Evolutionary conservation across 2,329 filamentous ascomycete species (phyloP).

Genomic region (Scedosporium aurantiacum): DNA sequence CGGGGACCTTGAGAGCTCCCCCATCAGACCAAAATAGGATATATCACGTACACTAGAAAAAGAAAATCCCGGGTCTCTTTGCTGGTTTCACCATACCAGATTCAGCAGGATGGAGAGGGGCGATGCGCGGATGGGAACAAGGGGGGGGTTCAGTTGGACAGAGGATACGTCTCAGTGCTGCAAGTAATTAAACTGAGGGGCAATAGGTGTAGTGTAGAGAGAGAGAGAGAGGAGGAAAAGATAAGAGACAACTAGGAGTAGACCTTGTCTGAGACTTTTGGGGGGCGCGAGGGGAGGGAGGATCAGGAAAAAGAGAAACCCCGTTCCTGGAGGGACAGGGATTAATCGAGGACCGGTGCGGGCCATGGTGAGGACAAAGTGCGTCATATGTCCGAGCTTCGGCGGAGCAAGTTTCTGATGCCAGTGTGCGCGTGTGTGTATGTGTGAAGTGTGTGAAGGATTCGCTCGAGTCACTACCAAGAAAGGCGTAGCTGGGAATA

Average conservation of each 20-base stretch:
- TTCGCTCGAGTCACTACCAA: no score
- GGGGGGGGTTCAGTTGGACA: neutral
- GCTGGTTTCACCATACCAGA: neutral
- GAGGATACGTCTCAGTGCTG: neutral
- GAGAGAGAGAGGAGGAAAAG: neutral
- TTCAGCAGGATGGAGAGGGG: neutral
- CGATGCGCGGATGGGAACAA: neutral
- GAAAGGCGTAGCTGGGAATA: no score
- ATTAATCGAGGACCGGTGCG: neutral
- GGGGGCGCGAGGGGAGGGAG: neutral
- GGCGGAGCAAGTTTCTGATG: no score
- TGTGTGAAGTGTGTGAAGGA: neutral
- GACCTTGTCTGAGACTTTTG: neutral
- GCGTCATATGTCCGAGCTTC: neutral
- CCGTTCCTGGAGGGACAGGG: neutral
- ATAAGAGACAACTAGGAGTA: neutral
- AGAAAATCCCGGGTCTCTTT: neutral
- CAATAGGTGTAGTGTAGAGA: neutral
- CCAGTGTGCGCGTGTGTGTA: neutral
- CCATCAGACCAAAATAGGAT: neutral
- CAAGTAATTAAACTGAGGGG: conserved; percentile 1
- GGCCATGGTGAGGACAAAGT: neutral
- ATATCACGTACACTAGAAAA: neutral
- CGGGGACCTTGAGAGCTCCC: no score
- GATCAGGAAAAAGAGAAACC: no score